phyloP scores from a whole-genome alignment of 164 flowering plant genomes.

The Euptelea pleiosperma region DNA sequence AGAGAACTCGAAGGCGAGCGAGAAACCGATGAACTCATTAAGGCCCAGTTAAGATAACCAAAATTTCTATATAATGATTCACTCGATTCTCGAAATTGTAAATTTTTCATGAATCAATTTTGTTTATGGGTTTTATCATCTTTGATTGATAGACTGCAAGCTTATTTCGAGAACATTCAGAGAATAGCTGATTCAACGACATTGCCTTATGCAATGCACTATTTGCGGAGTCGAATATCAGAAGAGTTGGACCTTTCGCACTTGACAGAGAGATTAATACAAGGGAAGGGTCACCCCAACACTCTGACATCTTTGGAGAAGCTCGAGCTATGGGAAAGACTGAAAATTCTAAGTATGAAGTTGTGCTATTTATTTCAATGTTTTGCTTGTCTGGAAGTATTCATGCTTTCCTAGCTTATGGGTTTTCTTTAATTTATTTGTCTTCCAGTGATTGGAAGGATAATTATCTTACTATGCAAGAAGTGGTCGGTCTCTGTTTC shows the following conservation, averaged over 20 bases:
- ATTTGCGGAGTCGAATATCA: conserved; percentile 48
- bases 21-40: conserved; percentile 65
- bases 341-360: conserved; percentile 71
- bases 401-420: background rate
- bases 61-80: background rate
- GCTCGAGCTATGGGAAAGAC: conserved; percentile 81
- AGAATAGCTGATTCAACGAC: conserved; percentile 77
- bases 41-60: conserved; percentile 67
- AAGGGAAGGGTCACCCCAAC: conserved; percentile 66
- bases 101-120: no score
- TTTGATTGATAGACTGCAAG: conserved; percentile 56
- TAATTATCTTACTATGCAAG: background rate
- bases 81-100: no score
- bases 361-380: background rate
- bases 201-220: conserved; percentile 68
- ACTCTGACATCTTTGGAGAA: conserved; percentile 59
- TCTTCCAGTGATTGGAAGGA: background rate
- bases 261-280: conserved; percentile 55
- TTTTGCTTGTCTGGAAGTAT: background rate
- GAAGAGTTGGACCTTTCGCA: conserved; percentile 67
- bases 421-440: background rate
- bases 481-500: conserved; percentile 1
- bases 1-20: conserved; percentile 47
- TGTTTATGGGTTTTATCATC: background rate
- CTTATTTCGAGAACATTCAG: conserved; percentile 76